phyloP scores from a whole-genome alignment of 2,329 filamentous ascomycete genomes.

The Coleophoma crateriformis region DNA sequence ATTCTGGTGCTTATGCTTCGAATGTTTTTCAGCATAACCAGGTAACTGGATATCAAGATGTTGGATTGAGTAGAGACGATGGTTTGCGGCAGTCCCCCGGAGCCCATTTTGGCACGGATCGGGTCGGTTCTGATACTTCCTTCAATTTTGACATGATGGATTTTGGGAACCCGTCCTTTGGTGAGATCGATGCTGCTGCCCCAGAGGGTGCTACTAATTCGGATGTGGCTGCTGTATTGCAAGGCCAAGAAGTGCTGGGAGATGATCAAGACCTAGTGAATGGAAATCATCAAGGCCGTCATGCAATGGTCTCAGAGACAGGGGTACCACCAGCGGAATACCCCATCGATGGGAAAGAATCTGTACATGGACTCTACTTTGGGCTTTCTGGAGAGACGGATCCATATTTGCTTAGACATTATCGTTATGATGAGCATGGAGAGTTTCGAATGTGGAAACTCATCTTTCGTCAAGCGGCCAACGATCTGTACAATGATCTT shows the following conservation, averaged over 20 bases:
- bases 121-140: not conserved
- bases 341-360: not conserved
- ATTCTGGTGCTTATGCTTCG: not conserved
- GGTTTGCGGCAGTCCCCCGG: not conserved
- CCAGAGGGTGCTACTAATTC: too few species aligned
- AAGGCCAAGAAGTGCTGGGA: not conserved
- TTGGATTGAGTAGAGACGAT: not conserved
- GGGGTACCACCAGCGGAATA: not conserved
- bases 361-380: not conserved
- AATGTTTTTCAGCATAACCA: not conserved
- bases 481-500: not conserved
- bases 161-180: not conserved
- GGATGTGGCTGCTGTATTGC: too few species aligned
- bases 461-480: not conserved
- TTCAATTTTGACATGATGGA: constrained; percentile 1
- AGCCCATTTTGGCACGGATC: not conserved
- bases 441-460: constrained; percentile 1
- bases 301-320: not conserved
- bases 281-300: not conserved
- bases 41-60: not conserved
- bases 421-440: constrained; percentile 1
- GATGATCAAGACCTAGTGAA: not conserved
- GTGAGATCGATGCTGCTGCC: not conserved
- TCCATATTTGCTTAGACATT: not conserved
- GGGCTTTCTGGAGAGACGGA: constrained; percentile 1